Evolutionary conservation across 441 rosid genomes (phyloP).

Genomic region (Arabidopsis hybrid): DNA sequence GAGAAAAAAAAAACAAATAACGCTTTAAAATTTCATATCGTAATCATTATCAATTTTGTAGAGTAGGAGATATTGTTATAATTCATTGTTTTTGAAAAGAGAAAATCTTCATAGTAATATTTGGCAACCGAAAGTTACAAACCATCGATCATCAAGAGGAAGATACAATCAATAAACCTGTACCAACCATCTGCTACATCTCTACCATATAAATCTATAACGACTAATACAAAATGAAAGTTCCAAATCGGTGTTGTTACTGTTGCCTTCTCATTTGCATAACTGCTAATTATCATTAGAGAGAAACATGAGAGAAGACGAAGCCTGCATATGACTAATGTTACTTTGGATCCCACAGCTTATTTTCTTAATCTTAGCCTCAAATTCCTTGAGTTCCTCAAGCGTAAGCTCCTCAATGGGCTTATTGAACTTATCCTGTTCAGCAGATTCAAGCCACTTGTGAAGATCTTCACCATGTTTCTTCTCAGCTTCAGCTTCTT

Average conservation of each 20-base stretch:
- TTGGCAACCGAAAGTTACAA: slow-evolving; percentile 14
- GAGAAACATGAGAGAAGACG: slow-evolving; percentile 29
- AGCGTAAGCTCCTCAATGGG: slow-evolving; percentile 37
- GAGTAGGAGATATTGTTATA: neutral
- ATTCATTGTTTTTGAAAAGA: neutral
- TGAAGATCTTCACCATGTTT: slow-evolving; percentile 33
- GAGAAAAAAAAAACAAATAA: neutral
- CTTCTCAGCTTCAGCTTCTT: slow-evolving; percentile 39
- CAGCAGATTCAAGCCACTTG: slow-evolving; percentile 30
- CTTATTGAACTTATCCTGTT: slow-evolving; percentile 32
- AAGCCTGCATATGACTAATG: slow-evolving; percentile 29
- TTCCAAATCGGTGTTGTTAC: neutral
- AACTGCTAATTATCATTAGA: neutral
- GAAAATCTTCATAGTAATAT: neutral
- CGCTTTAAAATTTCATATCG: neutral
- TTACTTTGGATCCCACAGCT: slow-evolving; percentile 10
- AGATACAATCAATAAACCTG: neutral
- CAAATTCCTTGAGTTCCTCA: slow-evolving; percentile 36
- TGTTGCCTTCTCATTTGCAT: neutral
- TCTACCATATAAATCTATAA: neutral
- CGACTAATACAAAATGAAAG: neutral
- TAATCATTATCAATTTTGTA: neutral
- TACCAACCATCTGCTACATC: slow-evolving; percentile 7
- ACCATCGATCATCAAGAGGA: neutral
- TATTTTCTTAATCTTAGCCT: slow-evolving; percentile 19